Percentiles rank a stretch among this genome's conserved stretches.
Conservation (phyloP, 1,284 basidiomycete genomes). For the Irpex sp. region DNA sequence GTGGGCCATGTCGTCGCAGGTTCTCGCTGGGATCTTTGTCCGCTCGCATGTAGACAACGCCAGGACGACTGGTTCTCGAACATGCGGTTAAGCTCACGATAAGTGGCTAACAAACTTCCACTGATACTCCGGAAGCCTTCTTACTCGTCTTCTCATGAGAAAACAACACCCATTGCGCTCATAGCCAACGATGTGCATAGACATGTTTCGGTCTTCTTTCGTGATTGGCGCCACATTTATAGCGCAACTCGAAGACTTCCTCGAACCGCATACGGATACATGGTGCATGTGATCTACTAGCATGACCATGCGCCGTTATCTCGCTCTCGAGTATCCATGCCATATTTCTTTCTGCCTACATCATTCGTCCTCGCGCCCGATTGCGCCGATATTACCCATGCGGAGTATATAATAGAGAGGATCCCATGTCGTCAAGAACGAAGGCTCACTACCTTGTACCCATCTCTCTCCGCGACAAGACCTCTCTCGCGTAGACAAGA, state of each 20-base stretch:
- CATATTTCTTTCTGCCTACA: neutral
- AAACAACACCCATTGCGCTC: neutral
- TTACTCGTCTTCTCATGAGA: neutral
- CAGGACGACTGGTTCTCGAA: neutral
- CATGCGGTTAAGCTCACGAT: neutral
- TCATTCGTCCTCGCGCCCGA: neutral
- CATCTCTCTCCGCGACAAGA: neutral
- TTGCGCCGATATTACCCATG: neutral
- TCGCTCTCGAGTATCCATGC: neutral
- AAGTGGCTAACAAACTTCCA: neutral
- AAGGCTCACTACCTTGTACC: neutral
- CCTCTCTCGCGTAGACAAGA: constrained; percentile 9
- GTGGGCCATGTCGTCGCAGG: neutral
- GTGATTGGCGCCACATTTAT: neutral
- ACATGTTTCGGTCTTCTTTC: neutral
- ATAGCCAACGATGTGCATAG: neutral
- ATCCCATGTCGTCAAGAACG: neutral
- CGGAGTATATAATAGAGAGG: neutral
- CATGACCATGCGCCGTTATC: neutral
- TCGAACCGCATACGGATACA: neutral
- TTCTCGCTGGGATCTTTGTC: neutral
- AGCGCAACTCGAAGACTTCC: neutral
- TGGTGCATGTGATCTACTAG: neutral
- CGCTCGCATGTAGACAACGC: neutral
- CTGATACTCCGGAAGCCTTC: neutral